Percentiles rank a stretch among this genome's conserved stretches.
Conservation (phyloP, 345 rosid species). For the Arabidopsis suecica region DNA sequence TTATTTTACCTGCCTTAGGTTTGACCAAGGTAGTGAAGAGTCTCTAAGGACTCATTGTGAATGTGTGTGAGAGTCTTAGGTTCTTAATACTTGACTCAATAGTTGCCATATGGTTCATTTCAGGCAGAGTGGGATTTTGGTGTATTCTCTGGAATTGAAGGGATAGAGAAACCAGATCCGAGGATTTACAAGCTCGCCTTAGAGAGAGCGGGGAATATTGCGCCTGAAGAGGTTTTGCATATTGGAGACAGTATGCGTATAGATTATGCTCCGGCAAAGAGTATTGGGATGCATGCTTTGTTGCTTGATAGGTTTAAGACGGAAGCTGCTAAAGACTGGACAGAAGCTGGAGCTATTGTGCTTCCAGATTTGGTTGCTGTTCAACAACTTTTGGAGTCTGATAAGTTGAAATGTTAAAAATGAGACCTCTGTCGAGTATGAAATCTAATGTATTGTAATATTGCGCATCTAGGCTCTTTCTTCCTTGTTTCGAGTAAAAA, state of each 20-base stretch:
- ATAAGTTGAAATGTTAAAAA: constrained; percentile 46
- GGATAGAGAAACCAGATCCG: constrained; percentile 92
- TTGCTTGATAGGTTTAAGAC: constrained; percentile 87
- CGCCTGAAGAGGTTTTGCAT: constrained; percentile 72
- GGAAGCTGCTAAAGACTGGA: constrained; percentile 84
- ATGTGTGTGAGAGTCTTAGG: constrained; percentile 12
- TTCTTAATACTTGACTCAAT: background rate
- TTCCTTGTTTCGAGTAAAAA: constrained; percentile 15
- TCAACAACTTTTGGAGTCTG: constrained; percentile 63
- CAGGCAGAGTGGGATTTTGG: constrained; percentile 98
- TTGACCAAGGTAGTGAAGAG: constrained; percentile 60
- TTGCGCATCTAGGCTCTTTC: constrained; percentile 25
- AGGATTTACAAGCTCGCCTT: constrained; percentile 74
- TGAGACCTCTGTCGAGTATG: constrained; percentile 17
- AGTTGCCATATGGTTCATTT: background rate
- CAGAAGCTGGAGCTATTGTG: constrained; percentile 73
- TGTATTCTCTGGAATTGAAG: constrained; percentile 92
- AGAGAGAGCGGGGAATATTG: constrained; percentile 76
- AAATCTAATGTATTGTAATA: constrained; percentile 29
- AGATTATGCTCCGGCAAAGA: constrained; percentile 82
- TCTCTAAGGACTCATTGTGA: constrained; percentile 21
- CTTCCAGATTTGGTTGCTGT: constrained; percentile 79
- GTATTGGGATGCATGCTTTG: constrained; percentile 90
- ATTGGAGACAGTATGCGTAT: constrained; percentile 95
- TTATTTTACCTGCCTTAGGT: constrained; percentile 89